A percentile compares a stretch with the other conserved stretches of the same genome.
Conservation (phyloP, 352 stramenopile species). For the Phytophthora chlamydospora region DNA sequence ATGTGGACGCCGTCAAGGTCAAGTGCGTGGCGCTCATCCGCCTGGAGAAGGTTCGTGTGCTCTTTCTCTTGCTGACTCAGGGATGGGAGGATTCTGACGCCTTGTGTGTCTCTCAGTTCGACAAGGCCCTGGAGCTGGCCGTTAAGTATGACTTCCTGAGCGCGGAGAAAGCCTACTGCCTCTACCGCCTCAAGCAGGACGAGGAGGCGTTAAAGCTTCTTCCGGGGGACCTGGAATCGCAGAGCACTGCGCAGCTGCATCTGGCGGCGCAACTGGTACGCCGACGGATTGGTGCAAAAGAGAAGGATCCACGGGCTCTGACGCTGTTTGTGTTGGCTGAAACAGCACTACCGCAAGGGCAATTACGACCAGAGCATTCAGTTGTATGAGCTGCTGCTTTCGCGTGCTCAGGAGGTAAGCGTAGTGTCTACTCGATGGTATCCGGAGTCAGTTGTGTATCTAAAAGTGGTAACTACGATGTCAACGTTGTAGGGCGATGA, state of each 20-base stretch:
- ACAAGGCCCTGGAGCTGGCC: slow-evolving; percentile 83
- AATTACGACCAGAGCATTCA: slow-evolving; percentile 69
- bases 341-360: slow-evolving; percentile 70
- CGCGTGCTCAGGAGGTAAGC: slow-evolving; percentile 42
- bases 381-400: slow-evolving; percentile 79
- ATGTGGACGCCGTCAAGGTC: slow-evolving; percentile 79
- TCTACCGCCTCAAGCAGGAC: slow-evolving; percentile 85
- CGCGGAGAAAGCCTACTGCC: slow-evolving; percentile 78
- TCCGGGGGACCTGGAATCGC: slow-evolving; percentile 31
- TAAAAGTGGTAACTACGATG: neutral
- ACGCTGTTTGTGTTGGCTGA: slow-evolving; percentile 4
- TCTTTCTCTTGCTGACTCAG: neutral
- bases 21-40: slow-evolving; percentile 86
- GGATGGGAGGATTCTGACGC: slow-evolving; percentile 6
- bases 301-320: slow-evolving; percentile 2
- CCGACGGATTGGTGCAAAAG: neutral
- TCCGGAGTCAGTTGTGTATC: neutral
- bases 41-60: slow-evolving; percentile 62
- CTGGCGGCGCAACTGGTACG: slow-evolving; percentile 71
- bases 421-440: neutral
- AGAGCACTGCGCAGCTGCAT: slow-evolving; percentile 60
- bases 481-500: slow-evolving; percentile 51
- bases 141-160: slow-evolving; percentile 70
- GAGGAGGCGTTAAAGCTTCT: slow-evolving; percentile 62
- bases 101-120: slow-evolving; percentile 50